phyloP scores from a whole-genome alignment of 129 eudicot genomes.

The Saposhnikovia divaricata region DNA sequence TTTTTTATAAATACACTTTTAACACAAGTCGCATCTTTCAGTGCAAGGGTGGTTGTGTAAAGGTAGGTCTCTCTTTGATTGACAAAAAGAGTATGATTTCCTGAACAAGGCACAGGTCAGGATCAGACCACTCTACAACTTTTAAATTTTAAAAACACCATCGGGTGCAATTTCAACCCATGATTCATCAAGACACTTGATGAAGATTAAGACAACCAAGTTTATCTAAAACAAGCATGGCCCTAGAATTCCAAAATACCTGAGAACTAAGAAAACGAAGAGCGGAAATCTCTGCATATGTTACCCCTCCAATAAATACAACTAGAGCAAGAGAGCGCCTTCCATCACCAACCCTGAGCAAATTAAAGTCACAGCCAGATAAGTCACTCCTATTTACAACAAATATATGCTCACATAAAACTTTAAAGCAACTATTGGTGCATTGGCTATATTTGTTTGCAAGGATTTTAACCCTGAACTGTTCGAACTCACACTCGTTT shows the following conservation, averaged over 20 bases:
- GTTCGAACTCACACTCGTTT: not conserved
- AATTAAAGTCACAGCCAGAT: not conserved
- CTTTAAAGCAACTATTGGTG: not conserved
- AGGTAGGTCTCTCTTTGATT: not conserved
- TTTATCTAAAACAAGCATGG: not conserved
- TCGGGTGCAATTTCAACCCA: not conserved
- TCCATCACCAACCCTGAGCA: slow-evolving; percentile 56
- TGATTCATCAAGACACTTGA: not conserved
- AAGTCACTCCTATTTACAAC: not conserved
- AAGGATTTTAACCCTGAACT: not conserved
- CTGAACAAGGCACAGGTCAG: not conserved
- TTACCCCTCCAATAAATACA: slow-evolving; percentile 92
- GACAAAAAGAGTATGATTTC: not conserved
- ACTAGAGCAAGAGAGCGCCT: slow-evolving; percentile 84
- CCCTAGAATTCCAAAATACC: slow-evolving; percentile 28
- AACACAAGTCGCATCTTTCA: not conserved
- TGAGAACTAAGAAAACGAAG: slow-evolving; percentile 93
- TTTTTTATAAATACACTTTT: not conserved
- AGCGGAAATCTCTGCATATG: slow-evolving; percentile 96
- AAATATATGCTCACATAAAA: not conserved
- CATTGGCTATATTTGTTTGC: not conserved
- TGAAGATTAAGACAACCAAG: not conserved
- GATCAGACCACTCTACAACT: not conserved
- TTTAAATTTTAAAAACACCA: not conserved
- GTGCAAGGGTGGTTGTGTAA: not conserved